Percentiles rank a stretch among this genome's conserved stretches.
Conservation (phyloP, 2,329 filamentous ascomycete species). For the Aspergillus clavatus region DNA sequence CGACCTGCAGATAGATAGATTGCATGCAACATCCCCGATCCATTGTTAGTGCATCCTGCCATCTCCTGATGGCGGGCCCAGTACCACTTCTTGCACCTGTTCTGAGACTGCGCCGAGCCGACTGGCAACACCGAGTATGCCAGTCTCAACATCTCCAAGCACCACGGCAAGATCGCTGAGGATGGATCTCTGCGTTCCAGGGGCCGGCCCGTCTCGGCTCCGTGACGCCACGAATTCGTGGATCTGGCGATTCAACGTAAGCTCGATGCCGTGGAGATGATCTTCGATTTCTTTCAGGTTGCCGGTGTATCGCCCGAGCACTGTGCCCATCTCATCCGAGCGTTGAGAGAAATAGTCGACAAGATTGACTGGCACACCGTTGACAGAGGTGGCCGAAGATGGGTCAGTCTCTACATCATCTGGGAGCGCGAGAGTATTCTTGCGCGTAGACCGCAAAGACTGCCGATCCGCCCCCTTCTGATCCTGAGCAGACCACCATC, state of each 20-base stretch:
- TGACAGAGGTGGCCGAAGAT: conserved; percentile 39
- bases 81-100: conserved; percentile 53
- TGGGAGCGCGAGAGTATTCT: conserved; percentile 45
- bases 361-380: conserved; percentile 54
- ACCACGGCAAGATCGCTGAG: conserved; percentile 51
- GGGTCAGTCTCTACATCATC: conserved; percentile 42
- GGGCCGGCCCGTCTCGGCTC: conserved; percentile 36
- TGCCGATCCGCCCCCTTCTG: conserved; percentile 37
- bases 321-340: conserved; percentile 57
- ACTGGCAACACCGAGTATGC: conserved; percentile 59
- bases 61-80: conserved; percentile 38
- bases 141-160: conserved; percentile 60
- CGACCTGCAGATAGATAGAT: neutral
- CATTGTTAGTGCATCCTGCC: conserved; percentile 21
- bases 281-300: conserved; percentile 62
- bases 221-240: conserved; percentile 48
- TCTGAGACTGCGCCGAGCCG: conserved; percentile 58
- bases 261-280: conserved; percentile 61
- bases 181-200: conserved; percentile 42
- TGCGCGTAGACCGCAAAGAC: conserved; percentile 36
- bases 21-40: neutral
- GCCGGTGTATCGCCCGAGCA: conserved; percentile 53
- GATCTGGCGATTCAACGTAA: conserved; percentile 55
- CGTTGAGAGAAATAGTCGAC: conserved; percentile 61
- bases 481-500: conserved; percentile 39